A percentile compares a stretch with the other conserved stretches of the same genome.
These are phyloP conservation scores for Penicillium sclerotiorum DNA, from an alignment of 2,329 filamentous ascomycete genomes.

Conservation along the genomic window DNA sequence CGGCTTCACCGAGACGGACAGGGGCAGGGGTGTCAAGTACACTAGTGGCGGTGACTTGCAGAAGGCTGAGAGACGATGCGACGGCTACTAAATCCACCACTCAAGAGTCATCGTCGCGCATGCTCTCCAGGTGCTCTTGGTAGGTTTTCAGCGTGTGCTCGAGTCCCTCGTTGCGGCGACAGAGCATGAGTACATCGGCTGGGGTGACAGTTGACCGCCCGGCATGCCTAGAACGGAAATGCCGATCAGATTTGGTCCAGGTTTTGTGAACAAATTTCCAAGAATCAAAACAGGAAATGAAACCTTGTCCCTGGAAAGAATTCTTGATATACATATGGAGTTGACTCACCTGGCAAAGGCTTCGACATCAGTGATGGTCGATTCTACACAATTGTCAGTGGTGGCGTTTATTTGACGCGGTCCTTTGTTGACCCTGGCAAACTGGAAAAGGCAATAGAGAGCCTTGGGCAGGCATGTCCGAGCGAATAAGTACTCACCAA, in stretches of 20 bases:
- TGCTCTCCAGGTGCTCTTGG: conserved; percentile 29
- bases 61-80: neutral
- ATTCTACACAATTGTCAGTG: conserved; percentile 44
- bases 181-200: conserved; percentile 85
- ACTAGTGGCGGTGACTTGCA: neutral
- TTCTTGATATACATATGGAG: neutral
- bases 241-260: conserved; percentile 8
- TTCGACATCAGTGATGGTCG: conserved; percentile 63
- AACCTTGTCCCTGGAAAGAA: conserved; percentile 2
- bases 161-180: conserved; percentile 82
- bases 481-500: too few species aligned
- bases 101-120: conserved; percentile 30
- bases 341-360: conserved; percentile 58
- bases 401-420: neutral
- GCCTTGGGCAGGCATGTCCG: too few species aligned
- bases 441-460: too few species aligned
- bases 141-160: conserved; percentile 66
- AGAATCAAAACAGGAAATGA: neutral
- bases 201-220: conserved; percentile 77
- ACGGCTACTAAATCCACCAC: neutral
- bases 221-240: conserved; percentile 67
- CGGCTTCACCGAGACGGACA: neutral
- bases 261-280: neutral
- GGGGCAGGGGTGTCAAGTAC: neutral
- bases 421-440: neutral